Conservation (phyloP, 2,329 filamentous ascomycete species). For the Clarireedia homoeocarpa region DNA sequence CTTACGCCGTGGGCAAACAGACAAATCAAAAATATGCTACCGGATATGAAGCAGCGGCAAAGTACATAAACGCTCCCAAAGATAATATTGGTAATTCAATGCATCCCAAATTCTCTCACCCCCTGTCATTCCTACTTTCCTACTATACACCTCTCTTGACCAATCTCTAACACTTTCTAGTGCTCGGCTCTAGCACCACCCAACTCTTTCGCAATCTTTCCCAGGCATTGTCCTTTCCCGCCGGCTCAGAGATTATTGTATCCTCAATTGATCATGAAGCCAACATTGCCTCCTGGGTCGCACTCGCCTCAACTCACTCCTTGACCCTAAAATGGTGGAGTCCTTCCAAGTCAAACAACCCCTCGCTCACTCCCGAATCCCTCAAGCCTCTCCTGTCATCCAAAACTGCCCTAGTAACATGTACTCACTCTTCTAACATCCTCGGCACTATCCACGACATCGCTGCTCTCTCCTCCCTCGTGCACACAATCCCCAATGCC, state of each 20-base stretch:
- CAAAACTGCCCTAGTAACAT: conserved; percentile 62
- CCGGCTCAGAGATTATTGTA: conserved; percentile 60
- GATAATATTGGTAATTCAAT: conserved; percentile 52
- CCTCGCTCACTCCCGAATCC: background rate
- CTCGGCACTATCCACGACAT: conserved; percentile 64
- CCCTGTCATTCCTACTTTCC: background rate
- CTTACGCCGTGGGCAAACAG: conserved; percentile 51
- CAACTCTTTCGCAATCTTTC: conserved; percentile 69
- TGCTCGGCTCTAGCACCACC: conserved; percentile 66
- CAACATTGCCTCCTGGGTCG: conserved; percentile 67
- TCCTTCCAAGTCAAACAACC: conserved; percentile 39
- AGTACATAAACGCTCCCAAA: conserved; percentile 58
- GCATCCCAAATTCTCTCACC: background rate
- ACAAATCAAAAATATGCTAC: conserved; percentile 52
- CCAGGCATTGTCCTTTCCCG: conserved; percentile 41
- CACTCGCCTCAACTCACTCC: conserved; percentile 52
- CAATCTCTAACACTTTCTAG: conserved; percentile 31
- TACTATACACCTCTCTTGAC: background rate
- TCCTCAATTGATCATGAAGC: conserved; percentile 71
- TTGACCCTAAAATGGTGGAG: conserved; percentile 65
- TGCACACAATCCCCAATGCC: conserved; percentile 42
- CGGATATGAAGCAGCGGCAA: conserved; percentile 58
- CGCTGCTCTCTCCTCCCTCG: conserved; percentile 41
- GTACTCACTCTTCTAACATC: conserved; percentile 68
- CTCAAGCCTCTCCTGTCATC: conserved; percentile 42